Base-by-base conservation (phyloP, 176 grass and related monocot species). In the Avena eriantha region DNA sequence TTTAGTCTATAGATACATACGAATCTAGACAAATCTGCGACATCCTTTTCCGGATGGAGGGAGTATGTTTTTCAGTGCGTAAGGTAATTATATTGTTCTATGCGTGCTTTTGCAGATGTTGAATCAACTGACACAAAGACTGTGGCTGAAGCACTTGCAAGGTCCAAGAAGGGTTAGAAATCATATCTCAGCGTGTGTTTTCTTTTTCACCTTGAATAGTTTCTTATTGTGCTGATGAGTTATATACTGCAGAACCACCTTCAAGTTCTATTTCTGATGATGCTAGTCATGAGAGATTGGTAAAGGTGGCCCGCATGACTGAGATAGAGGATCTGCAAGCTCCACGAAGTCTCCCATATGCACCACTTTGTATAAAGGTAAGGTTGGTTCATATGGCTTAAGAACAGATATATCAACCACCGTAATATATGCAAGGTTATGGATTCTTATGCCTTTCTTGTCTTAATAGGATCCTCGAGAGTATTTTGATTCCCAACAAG, bases 401-500 rank as follows among this genome's bases (percentile, higher is more conserved):
- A 41, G 74, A 41, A 46, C n/a, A 61, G 24, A 63, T 60, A 1
- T 59, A 49, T 75, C 26, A 47, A 17, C 39, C 46, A 23, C 19
- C 80, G 19, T 67, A 48, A 47, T 3, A 60, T 72, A 73, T 79
- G 11, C n/a, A 79, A 9, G 24, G 55, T 84, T 72, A 84, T 78
- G 21, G 71, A 81, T 73, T 67, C 23, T 50, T 79, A 56, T 70
- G 10, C 79, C 64, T 86, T 56, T 53, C 69, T 85, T 86, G 51
- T 88, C 77, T 71, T 85, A 49, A 84, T 77, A 98, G 96, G 96
- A 98, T 88, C 96, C 96, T 79, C 85, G 92, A 57, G 92, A 98
- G 58, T 98, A 98, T 89, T 98, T 98, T 86, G 96, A 98, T 79
- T 95, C 93, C 57, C 96, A 98, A 54, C 96, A 98, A 90, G 93